phyloP scores from a whole-genome alignment of 106 monocot species.

The Hemerocallis citrina region DNA sequence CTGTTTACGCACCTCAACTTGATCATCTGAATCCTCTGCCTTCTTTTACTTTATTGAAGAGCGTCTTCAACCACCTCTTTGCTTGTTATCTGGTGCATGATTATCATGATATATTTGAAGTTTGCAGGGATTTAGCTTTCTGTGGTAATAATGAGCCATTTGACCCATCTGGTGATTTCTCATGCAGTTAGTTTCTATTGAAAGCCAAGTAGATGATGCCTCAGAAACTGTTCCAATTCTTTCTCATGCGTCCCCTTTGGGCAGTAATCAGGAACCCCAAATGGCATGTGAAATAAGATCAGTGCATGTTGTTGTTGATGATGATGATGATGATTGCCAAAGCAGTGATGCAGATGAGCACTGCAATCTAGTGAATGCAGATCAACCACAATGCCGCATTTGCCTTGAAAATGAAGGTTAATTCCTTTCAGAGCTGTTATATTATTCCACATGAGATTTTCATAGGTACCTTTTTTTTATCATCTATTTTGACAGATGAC shows the following conservation, averaged over 20 bases:
- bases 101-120: too few relatives aligned
- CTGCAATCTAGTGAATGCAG: constrained; percentile 39
- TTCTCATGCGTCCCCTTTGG: constrained; percentile 5
- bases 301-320: constrained; percentile 17
- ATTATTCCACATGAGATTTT: background rate
- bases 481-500: background rate
- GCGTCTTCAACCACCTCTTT: too few relatives aligned
- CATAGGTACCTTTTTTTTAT: background rate
- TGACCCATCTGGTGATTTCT: too few relatives aligned
- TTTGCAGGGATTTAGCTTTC: too few relatives aligned
- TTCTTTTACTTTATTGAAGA: too few relatives aligned
- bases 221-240: constrained; percentile 45
- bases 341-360: constrained; percentile 43
- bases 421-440: constrained; percentile 22
- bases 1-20: too few relatives aligned
- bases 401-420: constrained; percentile 93
- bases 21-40: too few relatives aligned
- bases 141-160: too few relatives aligned
- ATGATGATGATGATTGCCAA: constrained; percentile 22
- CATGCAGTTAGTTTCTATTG: constrained; percentile 52
- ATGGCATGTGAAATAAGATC: constrained; percentile 51
- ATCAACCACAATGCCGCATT: constrained; percentile 84
- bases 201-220: constrained; percentile 23
- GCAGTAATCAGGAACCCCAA: constrained; percentile 10
- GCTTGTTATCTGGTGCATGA: too few relatives aligned